Evolutionary conservation across 2,329 filamentous ascomycete species (phyloP), one percentile per base, ranked within the genome.

Genomic region (Hypoxylon sp.): DNA sequence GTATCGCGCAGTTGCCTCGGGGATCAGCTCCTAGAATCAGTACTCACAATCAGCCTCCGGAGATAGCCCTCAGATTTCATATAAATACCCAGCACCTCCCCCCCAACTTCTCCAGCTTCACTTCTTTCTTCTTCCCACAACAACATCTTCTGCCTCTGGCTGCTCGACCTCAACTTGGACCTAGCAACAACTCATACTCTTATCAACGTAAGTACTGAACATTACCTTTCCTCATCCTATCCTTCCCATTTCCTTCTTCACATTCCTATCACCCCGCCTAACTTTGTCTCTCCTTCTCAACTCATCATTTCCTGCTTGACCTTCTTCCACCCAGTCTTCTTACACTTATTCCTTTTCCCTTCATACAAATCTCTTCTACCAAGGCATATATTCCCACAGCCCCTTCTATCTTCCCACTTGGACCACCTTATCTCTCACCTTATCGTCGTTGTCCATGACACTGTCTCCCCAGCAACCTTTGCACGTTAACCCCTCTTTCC

Each of bases 51-150:
- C 47, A 50, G 47, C n/a, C 22, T 50, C 22, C 24, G 33, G 47
- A 33, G 33, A 33, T 26, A 50, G 47, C 14, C 24, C 3, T 5
- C n/a, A 8, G n/a, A 50, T 10, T 29, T 24, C 11, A 4, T 53
- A 53, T 53, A 35, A 35, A 53, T 35, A 19, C 3, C 17, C 17
- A 17, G 17, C 5, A 31, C 9, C 9, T 14, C 33, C 35, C 31
- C 2, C 35, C 31, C 52, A 42, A 26, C 17, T 54, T 54, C 31
- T 37, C 50, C 50, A 42, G n/a, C 35, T 54, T 42, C 13, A 17
- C 26, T 31, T 22, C 50, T 42, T 24, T 17, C 14, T 17, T 42
- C 19, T 54, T 26, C 10, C 52, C 22, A n/a, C 52, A 11, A 19
- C 39, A 44, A 19, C n/a, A 44, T 44, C 35, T 54, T 54, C 52